Base-by-base conservation (phyloP, 1,139 yeast species). In the Petasospora fabianii region DNA sequence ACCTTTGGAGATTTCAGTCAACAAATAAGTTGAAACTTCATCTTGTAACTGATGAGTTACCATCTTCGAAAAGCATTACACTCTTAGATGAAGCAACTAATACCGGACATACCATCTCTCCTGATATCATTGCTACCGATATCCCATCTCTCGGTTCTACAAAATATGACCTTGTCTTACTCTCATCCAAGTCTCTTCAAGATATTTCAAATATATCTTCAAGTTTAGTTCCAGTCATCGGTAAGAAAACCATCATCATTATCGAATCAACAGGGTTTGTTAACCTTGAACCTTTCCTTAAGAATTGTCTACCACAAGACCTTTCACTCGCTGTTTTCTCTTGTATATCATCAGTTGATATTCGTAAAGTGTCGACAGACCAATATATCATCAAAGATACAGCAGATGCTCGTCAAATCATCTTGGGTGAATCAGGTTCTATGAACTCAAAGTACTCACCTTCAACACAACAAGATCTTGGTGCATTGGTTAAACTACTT, bases 221-320 rank as follows among this genome's bases (percentile, higher is more conserved):
- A 4, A 58, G 61, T 28, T 46, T 73, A 30, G 50, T 61, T 12
- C 55, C 65, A 1, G 43, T 68, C 20, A 44, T 71, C 24, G 58
- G 58, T 30, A 54, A 57, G 51, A 66, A 53, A 37, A 68, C 86
- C 18, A 64, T 77, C 28, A 63, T 84, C 11, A 64, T 83, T 22
- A 62, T 83, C 31, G 94, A 84, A 59, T 74, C 81, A 42, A 76
- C 86, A 2, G 86, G 86, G 6, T 83, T 75, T 56, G 74, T 84
- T 38, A 81, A 80, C 55, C 60, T 84, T 44, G 90, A 83, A 56
- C 84, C 86, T 11, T 83, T 82, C 58, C 71, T 82, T 28, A 66
- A 54, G 42, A 57, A 54, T 55, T 58, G 44, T 42, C 50, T 47
- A 46, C 72, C 35, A 39, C 54, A 44, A 50, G 57, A 39, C 35